phyloP scores from a whole-genome alignment of 305 asterid genomes.

The Solanum hybrid region DNA sequence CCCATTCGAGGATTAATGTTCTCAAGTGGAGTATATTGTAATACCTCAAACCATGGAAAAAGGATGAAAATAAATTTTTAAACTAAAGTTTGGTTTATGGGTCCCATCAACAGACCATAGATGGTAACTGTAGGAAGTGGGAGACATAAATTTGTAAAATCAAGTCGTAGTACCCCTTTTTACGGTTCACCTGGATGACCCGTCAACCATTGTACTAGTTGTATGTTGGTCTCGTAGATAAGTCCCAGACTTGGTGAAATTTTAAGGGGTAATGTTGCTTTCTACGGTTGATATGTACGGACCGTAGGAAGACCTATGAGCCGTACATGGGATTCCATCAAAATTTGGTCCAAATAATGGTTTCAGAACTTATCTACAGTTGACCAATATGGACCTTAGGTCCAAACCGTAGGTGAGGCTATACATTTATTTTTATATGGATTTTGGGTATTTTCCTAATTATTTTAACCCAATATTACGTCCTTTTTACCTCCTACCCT shows the following conservation, averaged over 20 bases:
- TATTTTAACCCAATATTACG: not conserved
- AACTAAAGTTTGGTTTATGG: not conserved
- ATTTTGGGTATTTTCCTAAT: not conserved
- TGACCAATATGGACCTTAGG: not conserved
- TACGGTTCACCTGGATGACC: not conserved
- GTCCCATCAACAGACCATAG: not conserved
- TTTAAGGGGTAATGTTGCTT: not conserved
- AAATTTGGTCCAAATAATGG: not conserved
- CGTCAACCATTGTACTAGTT: not conserved
- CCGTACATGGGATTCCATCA: not conserved
- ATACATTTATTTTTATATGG: not conserved
- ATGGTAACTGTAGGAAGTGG: not conserved
- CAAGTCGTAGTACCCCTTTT: not conserved
- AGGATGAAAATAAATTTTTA: not conserved
- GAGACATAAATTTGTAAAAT: too few species aligned
- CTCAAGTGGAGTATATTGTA: not conserved
- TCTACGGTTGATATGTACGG: not conserved
- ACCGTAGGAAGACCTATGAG: too few species aligned
- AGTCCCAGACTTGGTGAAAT: not conserved
- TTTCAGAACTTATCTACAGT: not conserved
- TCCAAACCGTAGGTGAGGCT: not conserved
- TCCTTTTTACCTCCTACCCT: not conserved
- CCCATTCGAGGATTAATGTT: not conserved
- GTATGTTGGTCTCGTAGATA: not conserved
- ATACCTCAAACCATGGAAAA: not conserved